Percentiles rank a stretch among this genome's conserved stretches.
These are phyloP conservation scores for Bimuria novae-zelandiae DNA, from an alignment of 2,329 filamentous ascomycete species.

Conservation along the genomic window DNA sequence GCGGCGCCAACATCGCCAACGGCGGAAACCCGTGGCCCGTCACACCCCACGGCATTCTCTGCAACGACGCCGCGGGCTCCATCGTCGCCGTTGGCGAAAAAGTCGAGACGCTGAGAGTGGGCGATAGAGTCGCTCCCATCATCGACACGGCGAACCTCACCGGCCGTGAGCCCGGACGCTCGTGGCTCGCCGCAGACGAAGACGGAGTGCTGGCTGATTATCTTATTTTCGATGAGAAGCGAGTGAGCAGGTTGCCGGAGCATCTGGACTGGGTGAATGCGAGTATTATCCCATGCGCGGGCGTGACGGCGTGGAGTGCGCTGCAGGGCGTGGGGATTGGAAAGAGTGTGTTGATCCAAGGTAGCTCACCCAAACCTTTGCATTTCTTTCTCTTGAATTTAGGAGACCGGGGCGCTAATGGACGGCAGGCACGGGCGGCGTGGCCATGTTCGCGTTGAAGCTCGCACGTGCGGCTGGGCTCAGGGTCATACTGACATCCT, in stretches of 20 bases:
- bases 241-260: conserved; percentile 16
- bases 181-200: conserved; percentile 8
- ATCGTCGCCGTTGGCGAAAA: conserved; percentile 14
- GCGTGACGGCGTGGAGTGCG: conserved; percentile 25
- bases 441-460: conserved; percentile 33
- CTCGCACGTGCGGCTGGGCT: conserved; percentile 21
- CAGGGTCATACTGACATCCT: conserved; percentile 61
- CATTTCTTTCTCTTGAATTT: neutral
- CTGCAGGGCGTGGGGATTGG: conserved; percentile 12
- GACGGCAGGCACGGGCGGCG: conserved; percentile 44
- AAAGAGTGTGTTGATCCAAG: conserved; percentile 9
- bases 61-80: conserved; percentile 22
- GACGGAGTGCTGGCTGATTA: conserved; percentile 20
- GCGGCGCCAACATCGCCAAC: conserved; percentile 18
- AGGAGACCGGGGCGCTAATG: neutral
- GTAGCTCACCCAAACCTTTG: too few species aligned
- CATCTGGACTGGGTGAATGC: conserved; percentile 19
- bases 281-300: conserved; percentile 21
- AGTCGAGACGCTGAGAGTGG: conserved; percentile 14
- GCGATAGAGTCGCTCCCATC: conserved; percentile 20
- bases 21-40: conserved; percentile 12
- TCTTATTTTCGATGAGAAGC: conserved; percentile 17
- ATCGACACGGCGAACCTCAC: conserved; percentile 3
- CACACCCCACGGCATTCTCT: conserved; percentile 14
- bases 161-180: neutral